Evolutionary conservation across 1,284 basidiomycete genomes (phyloP).

Genomic region (Porodaedalea pini): DNA sequence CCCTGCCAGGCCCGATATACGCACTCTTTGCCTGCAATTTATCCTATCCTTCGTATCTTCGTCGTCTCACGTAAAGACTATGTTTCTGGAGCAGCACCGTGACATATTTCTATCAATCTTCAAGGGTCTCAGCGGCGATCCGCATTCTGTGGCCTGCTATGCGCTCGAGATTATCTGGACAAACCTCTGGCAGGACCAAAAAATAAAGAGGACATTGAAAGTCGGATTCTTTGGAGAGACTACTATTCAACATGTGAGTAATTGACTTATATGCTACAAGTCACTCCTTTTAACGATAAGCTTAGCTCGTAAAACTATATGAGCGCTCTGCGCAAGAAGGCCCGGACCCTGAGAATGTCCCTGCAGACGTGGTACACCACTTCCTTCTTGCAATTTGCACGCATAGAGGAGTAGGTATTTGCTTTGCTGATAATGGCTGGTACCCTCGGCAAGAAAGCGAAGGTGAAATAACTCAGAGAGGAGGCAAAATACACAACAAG

Average conservation of each 20-base stretch:
- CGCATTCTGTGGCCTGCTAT: slow-evolving; percentile 49
- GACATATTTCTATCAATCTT: slow-evolving; percentile 62
- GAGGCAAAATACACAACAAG: slow-evolving; percentile 75
- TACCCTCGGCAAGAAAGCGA: slow-evolving; percentile 59
- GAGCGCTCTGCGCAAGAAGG: slow-evolving; percentile 53
- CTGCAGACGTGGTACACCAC: slow-evolving; percentile 82
- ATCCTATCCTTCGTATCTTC: slow-evolving; percentile 66
- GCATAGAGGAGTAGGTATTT: slow-evolving; percentile 79
- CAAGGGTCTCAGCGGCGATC: slow-evolving; percentile 62
- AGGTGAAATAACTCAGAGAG: slow-evolving; percentile 39
- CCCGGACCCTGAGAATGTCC: slow-evolving; percentile 48
- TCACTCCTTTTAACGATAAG: background rate
- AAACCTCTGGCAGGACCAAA: slow-evolving; percentile 66
- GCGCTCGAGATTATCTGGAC: slow-evolving; percentile 67
- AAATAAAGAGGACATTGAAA: slow-evolving; percentile 65
- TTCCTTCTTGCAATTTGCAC: slow-evolving; percentile 88
- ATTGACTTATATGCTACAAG: background rate
- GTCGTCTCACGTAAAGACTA: slow-evolving; percentile 48
- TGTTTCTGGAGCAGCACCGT: slow-evolving; percentile 64
- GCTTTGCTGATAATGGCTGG: slow-evolving; percentile 89
- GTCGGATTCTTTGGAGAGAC: slow-evolving; percentile 63
- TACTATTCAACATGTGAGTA: slow-evolving; percentile 54
- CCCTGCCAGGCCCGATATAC: slow-evolving; percentile 51
- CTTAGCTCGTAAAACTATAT: slow-evolving; percentile 67
- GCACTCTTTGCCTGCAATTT: slow-evolving; percentile 64